Evolutionary conservation across 1,139 yeast genomes (phyloP).

Genomic region (Blastobotrys buckinghamii): DNA sequence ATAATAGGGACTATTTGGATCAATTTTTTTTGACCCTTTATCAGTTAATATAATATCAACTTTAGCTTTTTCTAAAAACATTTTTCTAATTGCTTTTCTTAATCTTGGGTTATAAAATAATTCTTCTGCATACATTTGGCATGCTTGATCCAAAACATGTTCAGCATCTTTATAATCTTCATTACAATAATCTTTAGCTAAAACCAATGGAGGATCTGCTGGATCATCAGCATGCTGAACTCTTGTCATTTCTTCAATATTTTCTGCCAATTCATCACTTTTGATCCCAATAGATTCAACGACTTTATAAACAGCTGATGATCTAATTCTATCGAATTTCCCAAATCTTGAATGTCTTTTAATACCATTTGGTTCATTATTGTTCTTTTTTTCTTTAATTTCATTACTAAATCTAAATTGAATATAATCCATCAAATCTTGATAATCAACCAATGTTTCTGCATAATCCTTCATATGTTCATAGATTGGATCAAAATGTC

Average conservation of each 20-base stretch:
- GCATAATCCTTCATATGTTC: slow-evolving; percentile 52
- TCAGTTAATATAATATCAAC: slow-evolving; percentile 77
- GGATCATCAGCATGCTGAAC: slow-evolving; percentile 69
- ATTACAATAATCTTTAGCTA: slow-evolving; percentile 40
- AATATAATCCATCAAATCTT: slow-evolving; percentile 80
- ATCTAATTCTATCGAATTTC: slow-evolving; percentile 67
- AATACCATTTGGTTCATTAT: slow-evolving; percentile 12
- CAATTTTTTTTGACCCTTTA: slow-evolving; percentile 79
- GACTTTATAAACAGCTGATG: slow-evolving; percentile 60
- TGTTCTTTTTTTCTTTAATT: slow-evolving; percentile 44
- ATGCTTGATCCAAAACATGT: slow-evolving; percentile 67
- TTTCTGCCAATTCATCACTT: slow-evolving; percentile 78
- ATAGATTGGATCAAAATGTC: slow-evolving; percentile 52
- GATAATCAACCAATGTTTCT: slow-evolving; percentile 68
- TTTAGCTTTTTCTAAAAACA: slow-evolving; percentile 61
- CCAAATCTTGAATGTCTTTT: slow-evolving; percentile 71
- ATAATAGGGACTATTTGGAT: slow-evolving; percentile 72
- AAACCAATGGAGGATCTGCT: slow-evolving; percentile 54
- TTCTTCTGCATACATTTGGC: slow-evolving; percentile 72
- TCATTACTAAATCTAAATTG: slow-evolving; percentile 76
- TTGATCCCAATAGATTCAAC: slow-evolving; percentile 72
- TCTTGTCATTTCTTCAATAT: slow-evolving; percentile 65
- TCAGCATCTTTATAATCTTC: slow-evolving; percentile 49
- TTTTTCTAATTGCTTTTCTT: slow-evolving; percentile 66
- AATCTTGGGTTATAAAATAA: slow-evolving; percentile 76